phyloP scores from a whole-genome alignment of 129 eudicot species.

The Scalesia atractyloides region DNA sequence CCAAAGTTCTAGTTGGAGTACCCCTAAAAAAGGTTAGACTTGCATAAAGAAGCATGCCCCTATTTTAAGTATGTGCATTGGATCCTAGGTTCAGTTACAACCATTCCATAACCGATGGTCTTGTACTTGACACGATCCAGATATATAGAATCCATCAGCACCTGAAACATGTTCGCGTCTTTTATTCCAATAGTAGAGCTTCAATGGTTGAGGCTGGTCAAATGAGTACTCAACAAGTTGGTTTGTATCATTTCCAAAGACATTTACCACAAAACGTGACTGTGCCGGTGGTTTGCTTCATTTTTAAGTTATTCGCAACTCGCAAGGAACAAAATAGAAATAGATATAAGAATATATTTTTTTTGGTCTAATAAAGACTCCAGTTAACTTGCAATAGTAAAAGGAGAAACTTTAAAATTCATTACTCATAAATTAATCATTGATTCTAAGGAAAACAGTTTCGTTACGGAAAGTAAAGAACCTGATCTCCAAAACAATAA shows the following conservation, averaged over 20 bases:
- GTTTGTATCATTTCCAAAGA: slow-evolving; percentile 24
- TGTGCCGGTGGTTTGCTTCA: slow-evolving; percentile 1
- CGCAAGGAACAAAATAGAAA: not conserved
- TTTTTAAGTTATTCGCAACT: not conserved
- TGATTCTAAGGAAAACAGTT: not conserved
- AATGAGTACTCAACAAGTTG: not conserved
- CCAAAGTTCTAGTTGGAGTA: too few relatives aligned
- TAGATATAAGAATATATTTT: not conserved
- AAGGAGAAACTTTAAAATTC: not conserved
- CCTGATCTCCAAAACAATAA: slow-evolving; percentile 8
- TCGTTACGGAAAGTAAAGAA: not conserved
- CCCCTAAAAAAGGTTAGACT: too few relatives aligned
- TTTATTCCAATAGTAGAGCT: slow-evolving; percentile 2
- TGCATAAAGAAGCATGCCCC: too few relatives aligned
- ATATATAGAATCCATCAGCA: not conserved
- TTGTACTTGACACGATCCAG: not conserved
- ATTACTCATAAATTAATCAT: not conserved
- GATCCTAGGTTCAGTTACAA: not conserved
- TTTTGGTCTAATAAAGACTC: not conserved
- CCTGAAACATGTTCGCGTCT: not conserved
- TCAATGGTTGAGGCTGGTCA: slow-evolving; percentile 8
- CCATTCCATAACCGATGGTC: not conserved
- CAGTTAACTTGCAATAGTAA: not conserved
- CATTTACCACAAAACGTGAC: slow-evolving; percentile 6
- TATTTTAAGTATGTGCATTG: not conserved